phyloP scores from a whole-genome alignment of 306 rosid genomes.

The Delonix regia region DNA sequence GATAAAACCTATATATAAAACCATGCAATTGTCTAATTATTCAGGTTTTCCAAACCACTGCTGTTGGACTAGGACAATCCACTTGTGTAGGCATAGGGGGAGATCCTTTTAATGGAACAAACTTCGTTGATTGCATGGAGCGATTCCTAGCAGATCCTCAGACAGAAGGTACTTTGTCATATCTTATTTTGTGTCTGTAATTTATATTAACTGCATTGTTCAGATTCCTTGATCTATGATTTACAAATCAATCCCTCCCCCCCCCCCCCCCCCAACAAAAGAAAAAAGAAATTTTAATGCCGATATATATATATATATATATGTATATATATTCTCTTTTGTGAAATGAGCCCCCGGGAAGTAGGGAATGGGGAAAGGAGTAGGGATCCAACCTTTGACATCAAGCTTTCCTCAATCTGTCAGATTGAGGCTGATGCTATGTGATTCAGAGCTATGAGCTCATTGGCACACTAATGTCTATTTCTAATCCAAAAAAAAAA shows the following conservation, averaged over 20 bases:
- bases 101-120: slow-evolving; percentile 98
- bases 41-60: slow-evolving; percentile 98
- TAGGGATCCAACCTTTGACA: not conserved
- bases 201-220: not conserved
- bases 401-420: not conserved
- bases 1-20: slow-evolving; percentile 20
- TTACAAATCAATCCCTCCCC: not conserved
- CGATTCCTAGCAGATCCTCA: slow-evolving; percentile 88
- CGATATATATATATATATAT: no score
- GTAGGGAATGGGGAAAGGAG: not conserved
- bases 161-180: slow-evolving; percentile 72
- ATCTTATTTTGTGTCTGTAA: slow-evolving; percentile 11
- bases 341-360: not conserved
- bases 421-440: not conserved
- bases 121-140: slow-evolving; percentile 92
- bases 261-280: not conserved
- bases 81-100: slow-evolving; percentile 99
- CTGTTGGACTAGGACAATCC: slow-evolving; percentile 99
- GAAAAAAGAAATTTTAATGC: not conserved
- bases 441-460: not conserved
- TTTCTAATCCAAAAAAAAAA: not conserved
- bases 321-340: no score
- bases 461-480: not conserved
- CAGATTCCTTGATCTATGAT: slow-evolving; percentile 2
- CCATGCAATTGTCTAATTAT: slow-evolving; percentile 30